Conservation (phyloP, 192 early-diverging fungal species). For the Polychytrium aggregatum region DNA sequence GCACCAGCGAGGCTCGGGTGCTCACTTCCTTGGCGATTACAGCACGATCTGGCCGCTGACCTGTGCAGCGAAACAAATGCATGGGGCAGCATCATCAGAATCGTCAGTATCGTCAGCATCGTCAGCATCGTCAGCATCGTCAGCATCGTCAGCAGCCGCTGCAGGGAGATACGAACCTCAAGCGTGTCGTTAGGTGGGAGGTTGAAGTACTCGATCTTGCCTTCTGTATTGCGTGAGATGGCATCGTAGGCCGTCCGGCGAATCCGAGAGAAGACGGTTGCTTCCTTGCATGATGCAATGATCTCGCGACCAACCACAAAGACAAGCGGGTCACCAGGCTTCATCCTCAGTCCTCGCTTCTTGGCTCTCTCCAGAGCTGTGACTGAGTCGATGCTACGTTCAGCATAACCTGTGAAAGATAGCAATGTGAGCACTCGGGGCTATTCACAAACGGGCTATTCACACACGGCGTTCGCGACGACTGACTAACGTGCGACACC, state of each 20-base stretch:
- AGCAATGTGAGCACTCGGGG: not conserved
- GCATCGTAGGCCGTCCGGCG: conserved; percentile 8
- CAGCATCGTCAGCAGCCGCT: too few species aligned
- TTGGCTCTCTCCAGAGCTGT: conserved; percentile 19
- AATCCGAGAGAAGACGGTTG: conserved; percentile 6
- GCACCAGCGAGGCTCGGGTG: too few species aligned
- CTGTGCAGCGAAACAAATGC: too few species aligned
- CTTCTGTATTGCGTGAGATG: conserved; percentile 23
- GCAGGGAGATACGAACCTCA: conserved; percentile 24
- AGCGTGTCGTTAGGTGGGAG: conserved; percentile 20
- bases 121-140: too few species aligned
- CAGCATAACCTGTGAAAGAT: conserved; percentile 21
- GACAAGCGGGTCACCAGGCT: conserved; percentile 12
- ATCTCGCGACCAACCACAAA: conserved; percentile 31
- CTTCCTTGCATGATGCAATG: conserved; percentile 1
- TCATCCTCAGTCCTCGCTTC: conserved; percentile 24
- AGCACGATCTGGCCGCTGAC: too few species aligned
- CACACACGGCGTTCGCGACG: not conserved
- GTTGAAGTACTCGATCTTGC: conserved; percentile 30
- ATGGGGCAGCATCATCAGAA: too few species aligned
- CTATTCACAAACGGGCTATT: not conserved
- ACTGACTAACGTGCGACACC: not conserved
- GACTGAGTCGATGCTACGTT: conserved; percentile 23
- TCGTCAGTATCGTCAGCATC: too few species aligned
- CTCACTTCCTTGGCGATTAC: too few species aligned